These are phyloP conservation scores for Podila minutissima DNA, from an alignment of 192 early-diverging fungal species.

Conservation along the genomic window DNA sequence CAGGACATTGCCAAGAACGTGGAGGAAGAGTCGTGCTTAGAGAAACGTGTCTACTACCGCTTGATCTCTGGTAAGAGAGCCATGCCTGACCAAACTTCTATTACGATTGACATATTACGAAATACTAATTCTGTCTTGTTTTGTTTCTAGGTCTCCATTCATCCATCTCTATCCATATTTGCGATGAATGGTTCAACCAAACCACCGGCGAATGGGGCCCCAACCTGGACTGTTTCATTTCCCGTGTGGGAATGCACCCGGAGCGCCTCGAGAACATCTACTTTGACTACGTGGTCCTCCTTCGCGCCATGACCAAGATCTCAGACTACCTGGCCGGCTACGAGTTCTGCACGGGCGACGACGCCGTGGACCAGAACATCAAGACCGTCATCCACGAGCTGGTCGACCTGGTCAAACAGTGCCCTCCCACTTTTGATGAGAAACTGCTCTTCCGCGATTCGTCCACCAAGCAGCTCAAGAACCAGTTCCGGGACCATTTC, in stretches of 20 bases:
- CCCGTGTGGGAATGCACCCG: constrained; percentile 87
- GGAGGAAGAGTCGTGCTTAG: constrained; percentile 73
- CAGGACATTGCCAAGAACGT: constrained; percentile 24
- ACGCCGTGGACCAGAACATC: constrained; percentile 61
- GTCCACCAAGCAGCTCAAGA: constrained; percentile 67
- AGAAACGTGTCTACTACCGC: constrained; percentile 86
- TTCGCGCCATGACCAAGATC: constrained; percentile 89
- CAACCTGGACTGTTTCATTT: constrained; percentile 91
- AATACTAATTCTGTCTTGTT: not conserved
- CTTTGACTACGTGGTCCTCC: constrained; percentile 89
- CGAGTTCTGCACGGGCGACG: constrained; percentile 77
- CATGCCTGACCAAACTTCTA: not conserved
- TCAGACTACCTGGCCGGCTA: constrained; percentile 77
- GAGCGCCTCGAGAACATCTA: constrained; percentile 96
- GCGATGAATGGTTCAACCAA: constrained; percentile 90
- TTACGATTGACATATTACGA: not conserved
- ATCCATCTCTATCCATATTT: constrained; percentile 98
- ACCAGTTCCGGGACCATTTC: constrained; percentile 92
- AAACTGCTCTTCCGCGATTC: constrained; percentile 75
- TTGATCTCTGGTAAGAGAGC: constrained; percentile 64
- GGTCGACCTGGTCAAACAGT: constrained; percentile 64
- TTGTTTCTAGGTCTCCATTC: constrained; percentile 79
- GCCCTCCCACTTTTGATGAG: constrained; percentile 92
- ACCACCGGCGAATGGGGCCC: constrained; percentile 89
- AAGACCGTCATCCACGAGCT: constrained; percentile 69